Evolutionary conservation across 176 grass and related monocot genomes (phyloP).

Genomic region (Ampelocalamus luodianensis): DNA sequence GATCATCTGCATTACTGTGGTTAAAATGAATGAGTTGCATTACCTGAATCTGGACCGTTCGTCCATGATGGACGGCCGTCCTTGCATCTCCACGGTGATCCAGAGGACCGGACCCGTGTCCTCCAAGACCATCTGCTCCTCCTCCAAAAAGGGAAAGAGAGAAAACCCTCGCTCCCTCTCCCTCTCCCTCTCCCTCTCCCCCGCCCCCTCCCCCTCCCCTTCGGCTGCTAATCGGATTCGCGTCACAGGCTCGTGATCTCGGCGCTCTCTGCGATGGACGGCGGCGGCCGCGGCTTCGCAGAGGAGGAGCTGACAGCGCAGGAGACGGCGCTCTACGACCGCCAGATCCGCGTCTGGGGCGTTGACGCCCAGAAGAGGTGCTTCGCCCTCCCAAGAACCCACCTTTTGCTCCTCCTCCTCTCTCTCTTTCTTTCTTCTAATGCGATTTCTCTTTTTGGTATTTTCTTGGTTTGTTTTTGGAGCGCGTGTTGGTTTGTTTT

Average conservation of each 20-base stretch:
- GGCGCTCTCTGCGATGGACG: slow-evolving; percentile 39
- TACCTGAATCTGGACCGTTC: not conserved
- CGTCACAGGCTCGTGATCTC: slow-evolving; percentile 43
- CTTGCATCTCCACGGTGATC: not conserved
- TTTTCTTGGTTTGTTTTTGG: not conserved
- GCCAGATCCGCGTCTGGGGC: slow-evolving; percentile 98
- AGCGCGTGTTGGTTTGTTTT: not conserved
- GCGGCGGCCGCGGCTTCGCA: slow-evolving; percentile 36
- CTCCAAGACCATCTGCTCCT: not conserved
- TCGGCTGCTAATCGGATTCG: slow-evolving; percentile 22
- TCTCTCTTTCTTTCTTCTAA: not conserved
- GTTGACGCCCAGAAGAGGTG: slow-evolving; percentile 98
- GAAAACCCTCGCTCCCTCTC: slow-evolving; percentile 21
- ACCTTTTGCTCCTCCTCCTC: not conserved
- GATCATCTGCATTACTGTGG: not conserved
- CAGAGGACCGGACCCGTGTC: not conserved
- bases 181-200: too few species aligned
- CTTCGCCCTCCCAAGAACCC: not conserved
- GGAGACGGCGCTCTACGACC: slow-evolving; percentile 95
- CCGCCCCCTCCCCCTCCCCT: not conserved
- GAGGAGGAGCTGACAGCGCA: slow-evolving; percentile 88
- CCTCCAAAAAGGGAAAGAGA: not conserved
- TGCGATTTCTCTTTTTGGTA: not conserved
- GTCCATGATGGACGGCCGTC: slow-evolving; percentile 5
- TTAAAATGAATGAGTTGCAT: not conserved